Base-by-base conservation (phyloP, 306 rosid species). In the Sicyos baderoa region DNA sequence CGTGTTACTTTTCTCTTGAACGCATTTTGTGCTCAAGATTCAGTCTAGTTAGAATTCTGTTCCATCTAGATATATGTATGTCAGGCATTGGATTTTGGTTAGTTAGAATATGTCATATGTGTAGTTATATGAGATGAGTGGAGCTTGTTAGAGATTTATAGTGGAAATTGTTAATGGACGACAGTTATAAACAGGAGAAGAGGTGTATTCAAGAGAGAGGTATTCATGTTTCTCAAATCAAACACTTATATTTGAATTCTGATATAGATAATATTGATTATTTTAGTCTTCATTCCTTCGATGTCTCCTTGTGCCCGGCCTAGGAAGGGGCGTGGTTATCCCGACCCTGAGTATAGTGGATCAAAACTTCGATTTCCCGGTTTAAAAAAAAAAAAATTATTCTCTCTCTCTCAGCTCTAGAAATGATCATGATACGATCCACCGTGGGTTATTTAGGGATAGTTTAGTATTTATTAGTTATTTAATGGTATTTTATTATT, bases 131-230 rank as follows among this genome's bases (percentile, higher is more conserved):
- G 11, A 63, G 51, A 62, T 37, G 29, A 16, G 2, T 63, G 52
- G 51, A 63, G 32, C 29, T 40, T 42, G 10, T 63, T 40, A 63
- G 69, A 40, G 67, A 35, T 61, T 40, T 62, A 18, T 9, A 40
- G 8, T n/a, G 32, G 32, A 10, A 10, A 18, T 63, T 63, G 69
- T 42, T 42, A 11, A 21, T 40, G 69, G 17, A 48, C 51, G 21
- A 62, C 29, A 40, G n/a, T 40, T 62, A 35, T 9, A 35, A 60
- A 35, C 17, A 61, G 4, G 68, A 35, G 21, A 18, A 61, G 49
- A 60, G 67, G 27, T 61, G 49, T 25, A 21, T 23, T 60, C 15
- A 61, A 61, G 68, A 17, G 68, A 17, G 49, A 61, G 68, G 19
- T 35, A 17, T 4, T 61, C 50, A 9, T 35, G 50, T 37, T 61